Percentiles rank a stretch among this genome's conserved stretches.
phyloP scores from a whole-genome alignment of 2,329 filamentous ascomycete genomes.

The Teratosphaeria zuluensis region DNA sequence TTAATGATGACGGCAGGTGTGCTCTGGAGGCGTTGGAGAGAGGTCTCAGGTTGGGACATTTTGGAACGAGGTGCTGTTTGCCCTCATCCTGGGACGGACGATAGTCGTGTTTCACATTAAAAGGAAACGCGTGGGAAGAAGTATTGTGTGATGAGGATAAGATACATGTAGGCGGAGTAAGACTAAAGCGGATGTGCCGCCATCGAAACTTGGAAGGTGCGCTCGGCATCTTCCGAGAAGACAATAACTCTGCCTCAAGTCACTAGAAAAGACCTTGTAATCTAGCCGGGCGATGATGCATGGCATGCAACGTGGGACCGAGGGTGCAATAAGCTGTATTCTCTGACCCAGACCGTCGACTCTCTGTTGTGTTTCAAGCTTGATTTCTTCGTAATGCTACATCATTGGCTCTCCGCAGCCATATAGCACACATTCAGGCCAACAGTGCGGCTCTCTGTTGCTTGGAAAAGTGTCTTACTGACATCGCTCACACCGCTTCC shows the following conservation, averaged over 20 bases:
- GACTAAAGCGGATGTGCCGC: not conserved
- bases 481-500: not conserved
- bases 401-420: not conserved
- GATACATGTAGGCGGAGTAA: not conserved
- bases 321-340: no score
- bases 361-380: not conserved
- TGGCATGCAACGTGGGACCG: no score
- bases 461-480: not conserved
- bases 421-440: not conserved
- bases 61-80: not conserved
- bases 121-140: no score
- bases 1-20: not conserved
- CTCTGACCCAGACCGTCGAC: no score
- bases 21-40: not conserved
- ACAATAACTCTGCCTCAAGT: no score
- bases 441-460: not conserved
- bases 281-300: no score
- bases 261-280: no score
- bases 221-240: slow-evolving; percentile 4
- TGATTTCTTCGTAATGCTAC: not conserved
- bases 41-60: not conserved
- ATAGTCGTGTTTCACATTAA: not conserved
- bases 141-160: no score
- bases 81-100: not conserved
- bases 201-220: slow-evolving; percentile 7